These are phyloP conservation scores for Neckera pumila DNA, from an alignment of 225 moss, liverwort and hornwort genomes.

Conservation along the genomic window DNA sequence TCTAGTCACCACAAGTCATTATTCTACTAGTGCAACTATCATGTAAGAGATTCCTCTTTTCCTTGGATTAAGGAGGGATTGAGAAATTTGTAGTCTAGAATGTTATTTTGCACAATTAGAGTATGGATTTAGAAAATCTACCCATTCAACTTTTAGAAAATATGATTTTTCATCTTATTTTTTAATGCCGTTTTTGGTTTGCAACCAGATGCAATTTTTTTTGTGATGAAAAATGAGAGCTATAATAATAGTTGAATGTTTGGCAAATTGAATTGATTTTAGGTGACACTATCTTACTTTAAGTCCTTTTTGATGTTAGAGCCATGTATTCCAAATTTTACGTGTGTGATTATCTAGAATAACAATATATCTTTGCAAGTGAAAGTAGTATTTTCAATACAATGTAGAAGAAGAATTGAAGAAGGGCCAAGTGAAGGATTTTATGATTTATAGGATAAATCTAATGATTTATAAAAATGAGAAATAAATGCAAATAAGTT, in stretches of 20 bases:
- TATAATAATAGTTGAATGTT: neutral
- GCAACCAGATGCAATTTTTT: too few relatives aligned
- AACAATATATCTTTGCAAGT: neutral
- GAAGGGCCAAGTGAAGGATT: neutral
- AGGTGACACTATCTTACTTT: accelerated
- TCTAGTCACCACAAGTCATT: neutral
- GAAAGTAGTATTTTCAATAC: neutral
- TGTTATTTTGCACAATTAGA: too few relatives aligned
- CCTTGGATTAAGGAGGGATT: accelerated
- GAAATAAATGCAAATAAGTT: neutral
- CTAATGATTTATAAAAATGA: neutral
- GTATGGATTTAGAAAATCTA: accelerated
- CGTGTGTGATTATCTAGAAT: neutral
- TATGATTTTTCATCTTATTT: neutral
- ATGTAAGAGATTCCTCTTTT: neutral
- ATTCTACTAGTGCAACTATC: neutral
- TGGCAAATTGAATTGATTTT: neutral
- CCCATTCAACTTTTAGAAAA: neutral
- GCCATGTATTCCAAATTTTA: neutral
- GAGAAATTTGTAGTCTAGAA: neutral
- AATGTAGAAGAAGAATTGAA: neutral
- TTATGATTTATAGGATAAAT: neutral
- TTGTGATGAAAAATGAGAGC: neutral
- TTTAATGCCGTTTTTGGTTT: neutral
- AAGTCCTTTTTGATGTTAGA: neutral